Evolutionary conservation across 345 rosid genomes (phyloP).

Genomic region (Zanthoxylum bungeanum): DNA sequence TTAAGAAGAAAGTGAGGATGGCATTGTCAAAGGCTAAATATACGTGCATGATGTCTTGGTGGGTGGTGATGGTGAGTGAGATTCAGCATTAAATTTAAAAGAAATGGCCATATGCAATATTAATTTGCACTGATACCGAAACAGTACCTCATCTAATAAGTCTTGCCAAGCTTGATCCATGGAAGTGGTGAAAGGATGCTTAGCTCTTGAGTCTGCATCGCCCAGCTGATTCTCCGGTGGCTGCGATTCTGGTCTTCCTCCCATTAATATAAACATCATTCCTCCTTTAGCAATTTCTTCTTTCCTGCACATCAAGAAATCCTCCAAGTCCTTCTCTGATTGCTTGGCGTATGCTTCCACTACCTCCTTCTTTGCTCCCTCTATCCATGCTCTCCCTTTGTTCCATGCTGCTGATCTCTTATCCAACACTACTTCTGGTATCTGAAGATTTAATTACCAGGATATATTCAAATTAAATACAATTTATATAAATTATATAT

Average conservation of each 20-base stretch:
- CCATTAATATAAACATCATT: conserved; percentile 53
- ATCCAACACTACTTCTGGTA: conserved; percentile 43
- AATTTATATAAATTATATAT: background rate
- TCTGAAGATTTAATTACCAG: conserved; percentile 11
- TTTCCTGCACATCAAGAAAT: conserved; percentile 49
- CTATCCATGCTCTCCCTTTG: conserved; percentile 58
- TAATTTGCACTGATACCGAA: too few relatives aligned
- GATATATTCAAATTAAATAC: background rate
- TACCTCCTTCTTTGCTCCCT: conserved; percentile 47
- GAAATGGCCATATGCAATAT: too few relatives aligned
- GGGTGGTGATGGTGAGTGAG: background rate
- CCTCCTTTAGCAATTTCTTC: conserved; percentile 59
- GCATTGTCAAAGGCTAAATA: background rate
- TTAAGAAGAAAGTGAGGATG: background rate
- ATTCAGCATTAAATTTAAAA: background rate
- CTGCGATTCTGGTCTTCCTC: conserved; percentile 36
- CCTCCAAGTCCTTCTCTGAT: conserved; percentile 48
- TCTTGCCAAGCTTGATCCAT: conserved; percentile 73
- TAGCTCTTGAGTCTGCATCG: conserved; percentile 44
- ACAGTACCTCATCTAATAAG: conserved; percentile 48
- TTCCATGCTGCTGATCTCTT: conserved; percentile 50
- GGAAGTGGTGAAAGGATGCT: conserved; percentile 57
- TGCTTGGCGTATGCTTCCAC: conserved; percentile 51
- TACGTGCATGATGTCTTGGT: background rate
- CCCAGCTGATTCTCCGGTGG: conserved; percentile 41